Base-by-base conservation (phyloP, 768 basidiomycete species). In the Leccinum barrowsii region DNA sequence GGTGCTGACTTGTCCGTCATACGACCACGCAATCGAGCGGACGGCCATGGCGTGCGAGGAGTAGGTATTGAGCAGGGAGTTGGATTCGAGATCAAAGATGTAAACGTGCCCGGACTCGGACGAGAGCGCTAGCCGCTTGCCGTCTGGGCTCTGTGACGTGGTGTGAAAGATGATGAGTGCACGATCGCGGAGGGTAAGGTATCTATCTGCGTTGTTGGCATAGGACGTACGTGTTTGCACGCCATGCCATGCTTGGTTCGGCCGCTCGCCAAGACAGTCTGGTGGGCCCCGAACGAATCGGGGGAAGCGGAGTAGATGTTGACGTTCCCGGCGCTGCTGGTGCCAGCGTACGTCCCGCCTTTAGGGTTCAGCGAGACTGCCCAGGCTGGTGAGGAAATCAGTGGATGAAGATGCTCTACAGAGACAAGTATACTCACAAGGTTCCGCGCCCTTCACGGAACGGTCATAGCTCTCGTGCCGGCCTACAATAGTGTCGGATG, bases 1-100 rank as follows among this genome's bases (percentile, higher is more conserved):
- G 7, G 24, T 42, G 77, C 85, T 59, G 68, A 95, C 94, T 72
- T 85, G 90, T 1, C 89, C 89, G 70, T 97, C 94, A 52, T 85
- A 81, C 11, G 92, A 94, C 94, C 94, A 98, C 8, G 90, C 82
- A 3, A 97, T 72, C 0, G 90, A 87, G 37, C 94, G 86, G 7
- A 94, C 92, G 49, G 86, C 82, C 87, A 94, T 92, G 10, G 92
- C 93, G 71, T 98, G 94, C 3, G 92, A 91, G 5, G 86, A 85
- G 73, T 87, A 95, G 2, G 88, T 90, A 4, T 84, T 78, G 0
- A 80, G 74, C 46, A 96, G 74, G 6, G 85, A 73, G 59, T 77
- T 78, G 2, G 89, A 80, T 68, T 90, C 87, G 40, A 89, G 70
- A 70, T 30, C 30, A 30, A 30, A 4, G 30, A 98, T 77, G 71